These are phyloP conservation scores for Gastrolobium villosum DNA, from an alignment of 306 rosid species.

Conservation along the genomic window DNA sequence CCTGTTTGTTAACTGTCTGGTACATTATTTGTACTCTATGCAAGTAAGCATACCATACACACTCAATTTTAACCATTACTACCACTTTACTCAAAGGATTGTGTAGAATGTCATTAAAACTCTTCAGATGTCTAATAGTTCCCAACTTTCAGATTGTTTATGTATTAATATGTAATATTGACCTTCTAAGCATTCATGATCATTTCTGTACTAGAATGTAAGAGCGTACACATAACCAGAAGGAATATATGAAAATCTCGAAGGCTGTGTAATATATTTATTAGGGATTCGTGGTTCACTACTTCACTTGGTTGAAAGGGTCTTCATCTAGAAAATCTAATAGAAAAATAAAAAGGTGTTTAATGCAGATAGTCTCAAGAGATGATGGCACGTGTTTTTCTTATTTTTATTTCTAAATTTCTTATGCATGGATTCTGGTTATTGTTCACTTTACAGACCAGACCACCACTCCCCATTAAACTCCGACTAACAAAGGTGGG, in stretches of 20 bases:
- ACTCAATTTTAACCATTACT: background rate
- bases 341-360: background rate
- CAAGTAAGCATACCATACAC: background rate
- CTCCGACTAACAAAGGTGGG: no score
- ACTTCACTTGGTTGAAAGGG: conserved; percentile 2
- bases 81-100: background rate
- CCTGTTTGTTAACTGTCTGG: conserved; percentile 17
- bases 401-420: background rate
- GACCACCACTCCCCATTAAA: no score
- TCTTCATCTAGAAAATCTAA: background rate
- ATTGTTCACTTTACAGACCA: no score
- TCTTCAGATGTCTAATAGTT: background rate
- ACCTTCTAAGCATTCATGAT: background rate
- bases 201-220: background rate
- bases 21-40: background rate
- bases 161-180: background rate
- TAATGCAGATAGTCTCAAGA: background rate
- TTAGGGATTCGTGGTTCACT: conserved; percentile 1
- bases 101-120: background rate
- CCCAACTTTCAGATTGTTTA: conserved; percentile 5
- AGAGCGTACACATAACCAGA: background rate
- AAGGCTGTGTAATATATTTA: background rate
- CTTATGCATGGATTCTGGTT: no score
- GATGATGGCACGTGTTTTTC: background rate
- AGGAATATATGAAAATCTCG: conserved; percentile 7